phyloP scores from a whole-genome alignment of 106 monocot species.

The Allium cepa region DNA sequence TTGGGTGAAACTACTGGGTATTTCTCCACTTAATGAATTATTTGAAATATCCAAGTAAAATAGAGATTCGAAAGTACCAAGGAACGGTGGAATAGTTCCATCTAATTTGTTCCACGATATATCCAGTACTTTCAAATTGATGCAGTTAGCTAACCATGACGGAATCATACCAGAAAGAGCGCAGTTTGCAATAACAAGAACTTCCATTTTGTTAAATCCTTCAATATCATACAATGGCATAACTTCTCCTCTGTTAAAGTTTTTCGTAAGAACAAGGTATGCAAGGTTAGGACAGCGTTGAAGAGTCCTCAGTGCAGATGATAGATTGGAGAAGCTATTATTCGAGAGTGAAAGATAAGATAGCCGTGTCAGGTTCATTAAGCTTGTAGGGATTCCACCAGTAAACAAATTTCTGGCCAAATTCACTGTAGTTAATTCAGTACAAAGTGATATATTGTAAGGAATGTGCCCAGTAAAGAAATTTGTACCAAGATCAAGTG shows the following conservation, averaged over 20 bases:
- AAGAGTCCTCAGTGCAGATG: constrained; percentile 26
- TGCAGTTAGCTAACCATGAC: constrained; percentile 23
- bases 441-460: constrained; percentile 19
- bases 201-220: constrained; percentile 32
- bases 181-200: constrained; percentile 52
- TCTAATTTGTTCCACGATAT: constrained; percentile 45
- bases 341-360: constrained; percentile 38
- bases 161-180: constrained; percentile 35
- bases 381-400: constrained; percentile 46
- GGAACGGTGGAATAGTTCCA: constrained; percentile 41
- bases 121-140: constrained; percentile 34
- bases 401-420: constrained; percentile 43
- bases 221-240: constrained; percentile 27
- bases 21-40: constrained; percentile 41
- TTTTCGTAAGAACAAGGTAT: constrained; percentile 44
- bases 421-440: constrained; percentile 31
- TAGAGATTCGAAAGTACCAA: constrained; percentile 24
- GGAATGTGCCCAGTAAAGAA: constrained; percentile 41
- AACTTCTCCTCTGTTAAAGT: constrained; percentile 29
- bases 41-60: constrained; percentile 62
- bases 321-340: constrained; percentile 46
- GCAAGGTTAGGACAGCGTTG: constrained; percentile 44
- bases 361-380: constrained; percentile 27
- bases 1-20: constrained; percentile 26
- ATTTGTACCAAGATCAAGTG: constrained; percentile 47